Evolutionary conservation across 176 grass and related monocot species (phyloP), one percentile per base, ranked within the genome.

Genomic region (Thinopyrum elongatum): DNA sequence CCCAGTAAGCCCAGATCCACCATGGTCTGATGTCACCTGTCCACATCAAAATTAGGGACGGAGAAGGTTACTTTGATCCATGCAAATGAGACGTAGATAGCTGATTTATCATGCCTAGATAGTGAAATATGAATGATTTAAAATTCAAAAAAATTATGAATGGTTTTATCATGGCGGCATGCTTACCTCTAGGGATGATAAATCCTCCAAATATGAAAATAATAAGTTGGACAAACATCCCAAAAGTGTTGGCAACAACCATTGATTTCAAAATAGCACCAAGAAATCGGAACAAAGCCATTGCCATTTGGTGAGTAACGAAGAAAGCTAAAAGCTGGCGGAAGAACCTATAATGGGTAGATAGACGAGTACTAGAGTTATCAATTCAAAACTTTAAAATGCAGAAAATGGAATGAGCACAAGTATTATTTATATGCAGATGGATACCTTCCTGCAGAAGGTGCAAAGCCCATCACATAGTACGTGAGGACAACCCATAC

Each of bases 1-100:
- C 74, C 95, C 95, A 98, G 67, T 88, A 98, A 39, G 80, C 91
- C 95, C 95, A 98, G 80, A 93, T 95, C 95, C 96, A 98, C 96
- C 96, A 98, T 73, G 93, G 88, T 73, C 90, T 86, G 73, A 98
- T 90, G 78, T 98, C 93, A 86, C 86, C 96, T 98, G 79, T 68
- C 14, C 29, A 80, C 70, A 86, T 83, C 14, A 21, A 59, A 70
- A 80, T 51, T 59, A 89, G 15, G 39, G 38, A 76, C 0, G 5
- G 28, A 70, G 49, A 49, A 72, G 26, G 59, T 80, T 76, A 90
- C 34, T 65, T 89, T 28, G 17, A 25, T 82, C 28, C 23, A 72
- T 39, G 38, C 19, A 42, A 72, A 64, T 39, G 17, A 66, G 44
- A 38, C 14, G 25, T 11, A 59, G 14, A 22, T 80, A 74, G 12